Evolutionary conservation across 179 eudicot genomes (phyloP).

Genomic region (Spinacia oleracea): DNA sequence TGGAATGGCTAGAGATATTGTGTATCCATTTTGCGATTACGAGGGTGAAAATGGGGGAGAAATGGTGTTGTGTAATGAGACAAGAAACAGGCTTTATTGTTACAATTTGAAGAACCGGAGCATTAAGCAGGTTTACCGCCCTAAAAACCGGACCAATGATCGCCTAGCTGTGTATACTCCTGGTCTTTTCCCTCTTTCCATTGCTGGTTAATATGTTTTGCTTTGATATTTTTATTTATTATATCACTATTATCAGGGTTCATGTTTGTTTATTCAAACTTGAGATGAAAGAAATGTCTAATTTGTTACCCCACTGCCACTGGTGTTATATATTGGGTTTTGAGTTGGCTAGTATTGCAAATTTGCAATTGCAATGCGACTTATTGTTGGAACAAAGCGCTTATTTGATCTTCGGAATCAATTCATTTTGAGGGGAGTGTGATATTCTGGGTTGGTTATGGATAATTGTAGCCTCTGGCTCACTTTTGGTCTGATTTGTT

Average conservation of each 20-base stretch:
- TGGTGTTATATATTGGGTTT: neutral
- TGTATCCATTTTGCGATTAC: conserved; percentile 35
- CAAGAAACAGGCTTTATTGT: conserved; percentile 32
- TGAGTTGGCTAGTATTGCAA: neutral
- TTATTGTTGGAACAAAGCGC: neutral
- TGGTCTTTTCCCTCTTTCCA: conserved; percentile 31
- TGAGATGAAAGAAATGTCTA: neutral
- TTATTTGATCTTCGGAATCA: neutral
- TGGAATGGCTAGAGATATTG: conserved; percentile 34
- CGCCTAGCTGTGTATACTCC: conserved; percentile 30
- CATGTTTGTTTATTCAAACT: neutral
- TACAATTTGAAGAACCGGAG: conserved; percentile 31
- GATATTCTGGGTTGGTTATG: neutral
- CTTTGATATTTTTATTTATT: too few relatives aligned
- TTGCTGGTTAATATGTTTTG: neutral
- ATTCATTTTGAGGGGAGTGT: neutral
- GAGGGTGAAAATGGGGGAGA: conserved; percentile 22
- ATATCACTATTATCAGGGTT: neutral
- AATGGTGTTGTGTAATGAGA: conserved; percentile 33
- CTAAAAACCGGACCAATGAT: conserved; percentile 26
- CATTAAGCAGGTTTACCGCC: conserved; percentile 30
- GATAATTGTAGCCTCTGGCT: neutral
- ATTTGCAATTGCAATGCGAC: neutral
- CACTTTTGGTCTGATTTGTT: neutral
- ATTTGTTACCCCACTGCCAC: neutral